Base-by-base conservation (phyloP, 257 asterid genomes). In the Solanum chmielewskii region DNA sequence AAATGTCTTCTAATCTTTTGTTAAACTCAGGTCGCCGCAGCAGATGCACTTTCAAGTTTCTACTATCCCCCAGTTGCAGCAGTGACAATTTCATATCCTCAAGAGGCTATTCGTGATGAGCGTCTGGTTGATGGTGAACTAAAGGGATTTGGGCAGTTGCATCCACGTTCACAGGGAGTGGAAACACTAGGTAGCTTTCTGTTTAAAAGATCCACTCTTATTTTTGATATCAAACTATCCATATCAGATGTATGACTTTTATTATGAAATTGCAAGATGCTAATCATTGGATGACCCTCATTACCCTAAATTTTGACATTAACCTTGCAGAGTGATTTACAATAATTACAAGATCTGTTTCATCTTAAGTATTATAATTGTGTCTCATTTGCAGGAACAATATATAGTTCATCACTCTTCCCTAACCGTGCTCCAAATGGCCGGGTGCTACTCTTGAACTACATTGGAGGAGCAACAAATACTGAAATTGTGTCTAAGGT, bases 31-130 rank as follows among this genome's bases (percentile, higher is more conserved):
- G 92, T 90, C 75, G 91, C 84, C 47, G 96, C 99, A 56, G 99
- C 99, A 25, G 97, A 95, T 68, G 94, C 94, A 75, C 93, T 95
- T 70, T 92, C 92, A 82, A 93, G 93, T 88, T 93, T 97, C 70
- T 95, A 93, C 89, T 95, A 97, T 74, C 99, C 99, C 66, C 99
- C 99, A 84, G 99, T 97, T 85, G 99, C 97, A 56, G 99, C 98
- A 82, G 98, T 97, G 78, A 87, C 98, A 60, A 82, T 97, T 90
- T 95, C 99, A 10, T 97, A 97, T 93, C 99, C 99, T 27, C 89
- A 91, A 92, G 95, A 92, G 87, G 98, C 98, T 82, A 93, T 97
- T 88, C 95, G 97, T 52, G 91, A 90, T 73, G 98, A 95, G 11
- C 89, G 97, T 66, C 83, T 95, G 90, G 88, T 94, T 83, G 96